Evolutionary conservation across 176 grass and related monocot genomes (phyloP).

Genomic region (Triticum aestivum): IWGSC_CS_RefSeq_v2.1 NC_057803.1:108690590-108691089

Average conservation of each 20-base stretch:
- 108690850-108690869: background rate
- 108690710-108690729: background rate
- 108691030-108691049: no score
- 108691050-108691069: no score
- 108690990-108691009: no score
- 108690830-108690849: conserved; percentile 1
- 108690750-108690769: background rate
- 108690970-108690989: no score
- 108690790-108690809: background rate
- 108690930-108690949: no score
- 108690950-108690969: no score
- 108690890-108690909: background rate
- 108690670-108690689: background rate
- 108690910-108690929: background rate
- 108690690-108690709: background rate
- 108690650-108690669: background rate
- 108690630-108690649: background rate
- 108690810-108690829: conserved; percentile 10
- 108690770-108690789: background rate
- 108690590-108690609: background rate
- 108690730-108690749: background rate
- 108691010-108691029: no score
- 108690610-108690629: background rate
- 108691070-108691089: no score
- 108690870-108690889: conserved; percentile 3